A percentile compares a stretch with the other conserved stretches of the same genome.
These are phyloP conservation scores for Trichoderma koningii DNA, from an alignment of 2,329 filamentous ascomycete genomes.

Conservation along the genomic window DNA sequence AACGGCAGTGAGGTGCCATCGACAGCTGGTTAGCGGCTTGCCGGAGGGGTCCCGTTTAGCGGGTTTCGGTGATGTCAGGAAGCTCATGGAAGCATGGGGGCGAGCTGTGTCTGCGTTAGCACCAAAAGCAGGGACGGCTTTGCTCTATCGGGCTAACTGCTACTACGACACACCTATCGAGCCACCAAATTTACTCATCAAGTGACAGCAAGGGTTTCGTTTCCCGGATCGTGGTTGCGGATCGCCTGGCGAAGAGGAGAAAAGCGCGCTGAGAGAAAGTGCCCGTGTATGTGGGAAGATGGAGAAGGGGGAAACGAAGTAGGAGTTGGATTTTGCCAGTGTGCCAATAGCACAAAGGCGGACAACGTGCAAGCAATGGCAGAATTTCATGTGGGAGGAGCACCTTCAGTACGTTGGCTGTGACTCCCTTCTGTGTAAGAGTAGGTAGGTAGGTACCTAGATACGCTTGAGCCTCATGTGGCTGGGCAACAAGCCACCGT, in stretches of 20 bases:
- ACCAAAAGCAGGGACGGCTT: not conserved
- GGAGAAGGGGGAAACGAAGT: no score
- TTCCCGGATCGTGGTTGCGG: not conserved
- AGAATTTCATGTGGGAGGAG: not conserved
- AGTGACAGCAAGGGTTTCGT: no score
- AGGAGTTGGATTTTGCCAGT: not conserved
- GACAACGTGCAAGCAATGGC: not conserved
- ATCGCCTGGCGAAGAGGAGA: not conserved
- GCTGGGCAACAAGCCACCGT: constrained; percentile 5
- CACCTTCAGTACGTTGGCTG: no score
- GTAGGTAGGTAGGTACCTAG: not conserved
- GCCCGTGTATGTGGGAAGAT: not conserved
- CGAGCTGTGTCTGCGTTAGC: not conserved
- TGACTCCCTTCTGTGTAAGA: not conserved
- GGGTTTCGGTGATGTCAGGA: constrained; percentile 19
- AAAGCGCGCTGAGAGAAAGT: not conserved
- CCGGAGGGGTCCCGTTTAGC: constrained; percentile 14
- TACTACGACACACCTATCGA: not conserved
- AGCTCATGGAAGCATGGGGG: not conserved
- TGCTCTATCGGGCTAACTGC: constrained; percentile 7
- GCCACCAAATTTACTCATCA: no score
- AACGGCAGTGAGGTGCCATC: not conserved
- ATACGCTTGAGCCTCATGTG: constrained; percentile 12
- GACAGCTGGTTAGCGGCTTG: not conserved
- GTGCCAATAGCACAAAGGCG: not conserved